Base-by-base conservation (phyloP, 2,329 filamentous ascomycete genomes). In the Venturia pyrina region DNA sequence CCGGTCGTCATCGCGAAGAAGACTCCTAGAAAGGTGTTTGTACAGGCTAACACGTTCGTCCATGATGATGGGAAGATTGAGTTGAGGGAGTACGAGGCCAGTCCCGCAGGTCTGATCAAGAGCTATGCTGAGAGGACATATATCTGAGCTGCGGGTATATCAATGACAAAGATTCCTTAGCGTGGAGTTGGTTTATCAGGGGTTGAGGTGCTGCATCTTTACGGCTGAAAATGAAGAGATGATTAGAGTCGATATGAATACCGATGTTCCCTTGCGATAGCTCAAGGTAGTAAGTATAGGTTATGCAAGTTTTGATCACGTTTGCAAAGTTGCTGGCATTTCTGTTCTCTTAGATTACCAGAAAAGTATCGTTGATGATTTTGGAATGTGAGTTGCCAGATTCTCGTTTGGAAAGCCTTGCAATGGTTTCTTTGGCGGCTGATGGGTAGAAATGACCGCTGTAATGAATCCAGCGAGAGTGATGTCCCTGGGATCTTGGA, bases 11-110 rank as follows among this genome's bases (percentile, higher is more conserved):
- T 93, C 53, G 81, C 83, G 71, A 89, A 90, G 77, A 91, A 91
- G 79, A 89, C 90, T 77, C 89, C 90, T n/a, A 81, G 89, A 67
- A 93, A 93, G 81, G 88, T 97, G 57, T 97, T 96, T 79, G 91
- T 97, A 65, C 93, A 97, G 80, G 91, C 91, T 67, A 98, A 96
- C 76, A 97, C 93, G 0, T 83, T 87, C 66, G 73, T 95, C 50
- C 85, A 89, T 68, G 83, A 85, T 74, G 70, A 70, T 28, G 74
- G 62, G 6, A 84, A 87, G 74, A 90, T 96, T 40, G 83, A 81
- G 17, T 77, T 96, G 76, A 90, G 88, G 79, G 91, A 97, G 78
- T 97, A 97, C 77, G 90, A 96, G 70, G 83, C 92, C 0, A 90
- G 86, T 6, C 80, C 88, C 7, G 85, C 89, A 75, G 93, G 93